A percentile compares a stretch with the other conserved stretches of the same genome.
These are phyloP conservation scores for Myochromella boudieri DNA, from an alignment of 768 basidiomycete genomes.

Conservation along the genomic window DNA sequence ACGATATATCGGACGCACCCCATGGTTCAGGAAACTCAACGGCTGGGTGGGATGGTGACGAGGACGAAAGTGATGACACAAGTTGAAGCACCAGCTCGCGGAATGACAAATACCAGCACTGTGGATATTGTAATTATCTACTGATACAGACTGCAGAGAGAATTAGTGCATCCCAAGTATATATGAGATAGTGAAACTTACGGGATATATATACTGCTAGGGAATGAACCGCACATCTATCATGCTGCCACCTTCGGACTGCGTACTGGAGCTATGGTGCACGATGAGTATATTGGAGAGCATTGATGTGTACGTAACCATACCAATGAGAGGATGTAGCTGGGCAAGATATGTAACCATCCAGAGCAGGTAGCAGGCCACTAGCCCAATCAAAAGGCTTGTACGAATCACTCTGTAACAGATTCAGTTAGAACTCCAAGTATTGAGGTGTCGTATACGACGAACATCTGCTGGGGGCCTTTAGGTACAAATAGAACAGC, in stretches of 20 bases:
- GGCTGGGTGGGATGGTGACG: slow-evolving; percentile 46
- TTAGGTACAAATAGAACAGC: slow-evolving; percentile 77
- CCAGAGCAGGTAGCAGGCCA: slow-evolving; percentile 95
- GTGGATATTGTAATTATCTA: slow-evolving; percentile 19
- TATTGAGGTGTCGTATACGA: slow-evolving; percentile 14
- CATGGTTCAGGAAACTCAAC: slow-evolving; percentile 32
- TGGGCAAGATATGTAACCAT: slow-evolving; percentile 96
- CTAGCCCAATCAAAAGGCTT: slow-evolving; percentile 71
- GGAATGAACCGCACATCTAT: background rate
- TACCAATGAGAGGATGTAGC: slow-evolving; percentile 86
- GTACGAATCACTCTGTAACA: slow-evolving; percentile 83
- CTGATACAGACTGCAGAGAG: slow-evolving; percentile 27
- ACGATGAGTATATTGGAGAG: background rate
- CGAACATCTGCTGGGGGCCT: slow-evolving; percentile 88
- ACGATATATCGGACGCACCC: slow-evolving; percentile 10
- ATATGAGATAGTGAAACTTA: slow-evolving; percentile 11
- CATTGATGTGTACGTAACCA: background rate
- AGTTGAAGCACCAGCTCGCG: slow-evolving; percentile 21
- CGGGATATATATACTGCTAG: slow-evolving; percentile 32
- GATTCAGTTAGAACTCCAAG: slow-evolving; percentile 1
- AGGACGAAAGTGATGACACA: slow-evolving; percentile 41
- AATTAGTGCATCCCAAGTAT: background rate
- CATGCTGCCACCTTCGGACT: slow-evolving; percentile 10
- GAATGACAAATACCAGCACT: background rate
- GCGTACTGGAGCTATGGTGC: slow-evolving; percentile 15